Evolutionary conservation across 2,329 filamentous ascomycete genomes (phyloP).

Genomic region (Colletotrichum gloeosporioides): DNA sequence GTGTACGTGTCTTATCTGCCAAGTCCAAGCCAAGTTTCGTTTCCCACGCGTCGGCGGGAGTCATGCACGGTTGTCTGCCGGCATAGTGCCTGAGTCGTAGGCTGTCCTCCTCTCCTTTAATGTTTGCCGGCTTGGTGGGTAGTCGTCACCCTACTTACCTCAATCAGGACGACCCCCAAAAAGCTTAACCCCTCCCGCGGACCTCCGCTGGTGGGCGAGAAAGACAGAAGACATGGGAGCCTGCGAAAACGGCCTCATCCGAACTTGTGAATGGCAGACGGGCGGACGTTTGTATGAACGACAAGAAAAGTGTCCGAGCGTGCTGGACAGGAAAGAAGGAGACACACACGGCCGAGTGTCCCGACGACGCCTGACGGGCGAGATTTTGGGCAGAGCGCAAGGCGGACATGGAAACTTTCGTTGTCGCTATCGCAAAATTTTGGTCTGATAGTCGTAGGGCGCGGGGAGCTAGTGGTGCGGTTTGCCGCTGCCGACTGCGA

Average conservation of each 20-base stretch:
- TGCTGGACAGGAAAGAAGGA: neutral
- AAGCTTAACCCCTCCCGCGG: neutral
- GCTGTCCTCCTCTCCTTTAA: neutral
- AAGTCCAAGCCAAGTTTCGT: neutral
- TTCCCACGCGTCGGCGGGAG: neutral
- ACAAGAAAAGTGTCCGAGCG: neutral
- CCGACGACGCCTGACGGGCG: neutral
- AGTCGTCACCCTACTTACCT: neutral
- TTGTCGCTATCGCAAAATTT: neutral
- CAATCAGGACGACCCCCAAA: neutral
- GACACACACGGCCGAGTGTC: neutral
- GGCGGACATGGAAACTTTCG: neutral
- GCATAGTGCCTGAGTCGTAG: neutral
- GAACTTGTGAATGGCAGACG: conserved; percentile 3
- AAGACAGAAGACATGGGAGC: neutral
- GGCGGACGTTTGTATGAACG: neutral
- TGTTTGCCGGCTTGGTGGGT: neutral
- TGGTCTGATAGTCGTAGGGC: neutral
- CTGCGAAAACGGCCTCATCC: neutral
- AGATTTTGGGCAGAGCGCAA: neutral
- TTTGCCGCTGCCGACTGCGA: neutral
- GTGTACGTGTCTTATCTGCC: neutral
- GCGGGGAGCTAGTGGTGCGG: neutral
- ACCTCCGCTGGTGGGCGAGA: neutral
- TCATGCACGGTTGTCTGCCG: neutral